phyloP scores from a whole-genome alignment of 1,284 basidiomycete genomes.

The Tylopilus orsonianus region DNA sequence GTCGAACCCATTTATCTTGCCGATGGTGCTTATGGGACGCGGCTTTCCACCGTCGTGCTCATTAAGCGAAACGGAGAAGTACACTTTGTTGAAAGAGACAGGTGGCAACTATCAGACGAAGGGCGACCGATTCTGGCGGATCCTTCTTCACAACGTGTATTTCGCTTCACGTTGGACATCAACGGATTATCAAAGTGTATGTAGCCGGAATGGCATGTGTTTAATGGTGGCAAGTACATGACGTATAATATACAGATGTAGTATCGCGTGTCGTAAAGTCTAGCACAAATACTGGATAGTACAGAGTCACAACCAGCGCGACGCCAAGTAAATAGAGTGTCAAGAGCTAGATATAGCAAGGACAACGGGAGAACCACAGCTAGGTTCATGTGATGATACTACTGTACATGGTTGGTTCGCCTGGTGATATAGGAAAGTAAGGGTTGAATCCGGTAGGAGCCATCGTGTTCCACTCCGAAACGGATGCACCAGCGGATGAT shows the following conservation, averaged over 20 bases:
- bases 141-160: conserved; percentile 48
- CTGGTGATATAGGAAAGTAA: conserved; percentile 59
- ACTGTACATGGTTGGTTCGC: conserved; percentile 50
- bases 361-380: not conserved
- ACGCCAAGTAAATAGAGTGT: conserved; percentile 31
- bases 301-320: conserved; percentile 37
- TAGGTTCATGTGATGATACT: conserved; percentile 49
- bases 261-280: conserved; percentile 25
- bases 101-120: conserved; percentile 50
- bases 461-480: conserved; percentile 62
- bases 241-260: conserved; percentile 34
- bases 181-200: conserved; percentile 22
- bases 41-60: conserved; percentile 70
- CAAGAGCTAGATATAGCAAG: conserved; percentile 17
- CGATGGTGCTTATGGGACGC: conserved; percentile 57
- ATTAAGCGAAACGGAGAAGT: conserved; percentile 60
- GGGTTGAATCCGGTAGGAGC: conserved; percentile 59
- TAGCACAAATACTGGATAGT: conserved; percentile 31
- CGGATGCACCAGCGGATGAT: conserved; percentile 39
- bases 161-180: conserved; percentile 47
- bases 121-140: conserved; percentile 40
- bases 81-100: conserved; percentile 69
- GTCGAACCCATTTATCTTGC: conserved; percentile 46
- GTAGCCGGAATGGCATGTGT: conserved; percentile 18
- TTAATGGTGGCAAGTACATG: conserved; percentile 30